A percentile compares a stretch with the other conserved stretches of the same genome.
phyloP scores from a whole-genome alignment of 805 yeast genomes.

The Candida dajiaensis region DNA sequence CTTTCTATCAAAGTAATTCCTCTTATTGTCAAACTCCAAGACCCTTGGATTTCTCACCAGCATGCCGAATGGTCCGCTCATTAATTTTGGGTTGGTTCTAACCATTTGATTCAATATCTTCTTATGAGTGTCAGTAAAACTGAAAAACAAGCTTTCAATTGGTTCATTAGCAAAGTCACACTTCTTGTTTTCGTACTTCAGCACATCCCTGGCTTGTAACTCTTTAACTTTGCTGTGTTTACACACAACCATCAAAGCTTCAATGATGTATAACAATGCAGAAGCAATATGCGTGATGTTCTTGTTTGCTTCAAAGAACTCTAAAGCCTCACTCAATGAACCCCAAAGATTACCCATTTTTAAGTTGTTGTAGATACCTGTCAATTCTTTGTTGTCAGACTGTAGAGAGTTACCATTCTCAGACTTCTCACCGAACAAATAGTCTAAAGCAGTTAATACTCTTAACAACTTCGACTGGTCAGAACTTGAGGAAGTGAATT shows the following conservation, averaged over 20 bases:
- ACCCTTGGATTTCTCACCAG: conserved; percentile 84
- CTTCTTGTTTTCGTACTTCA: conserved; percentile 56
- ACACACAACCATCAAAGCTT: conserved; percentile 93
- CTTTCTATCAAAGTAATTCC: conserved; percentile 74
- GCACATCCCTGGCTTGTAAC: conserved; percentile 44
- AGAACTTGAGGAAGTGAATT: conserved; percentile 73
- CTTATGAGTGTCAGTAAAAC: conserved; percentile 85
- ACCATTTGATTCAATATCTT: conserved; percentile 89
- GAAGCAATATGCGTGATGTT: conserved; percentile 64
- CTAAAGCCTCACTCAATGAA: conserved; percentile 67
- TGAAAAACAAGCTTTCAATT: conserved; percentile 70
- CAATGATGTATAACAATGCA: conserved; percentile 78
- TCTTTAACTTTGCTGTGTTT: conserved; percentile 70
- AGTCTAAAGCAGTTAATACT: conserved; percentile 82
- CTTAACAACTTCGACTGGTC: conserved; percentile 87
- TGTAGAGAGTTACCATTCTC: conserved; percentile 18
- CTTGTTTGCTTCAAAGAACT: conserved; percentile 53
- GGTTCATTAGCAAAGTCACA: conserved; percentile 70
- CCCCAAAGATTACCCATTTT: conserved; percentile 82
- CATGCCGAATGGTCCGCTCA: conserved; percentile 94
- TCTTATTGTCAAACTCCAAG: conserved; percentile 90
- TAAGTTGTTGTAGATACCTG: conserved; percentile 56
- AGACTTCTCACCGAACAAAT: conserved; percentile 44
- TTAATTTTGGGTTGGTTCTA: conserved; percentile 79
- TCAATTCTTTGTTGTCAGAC: conserved; percentile 39